Conservation (phyloP, 2,329 filamentous ascomycete species). For the Penicillium rolfsii region DNA sequence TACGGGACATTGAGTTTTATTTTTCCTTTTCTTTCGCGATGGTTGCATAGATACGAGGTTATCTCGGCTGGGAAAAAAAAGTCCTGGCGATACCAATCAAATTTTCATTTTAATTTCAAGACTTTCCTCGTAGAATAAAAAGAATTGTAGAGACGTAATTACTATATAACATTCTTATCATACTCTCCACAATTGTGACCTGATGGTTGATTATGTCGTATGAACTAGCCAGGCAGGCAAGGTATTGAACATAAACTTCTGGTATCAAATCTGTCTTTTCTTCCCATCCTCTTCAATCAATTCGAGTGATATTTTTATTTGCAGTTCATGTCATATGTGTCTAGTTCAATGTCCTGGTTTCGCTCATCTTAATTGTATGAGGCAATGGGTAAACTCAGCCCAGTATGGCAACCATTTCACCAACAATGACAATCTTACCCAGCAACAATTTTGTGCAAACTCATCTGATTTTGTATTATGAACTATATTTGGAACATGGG, state of each 20-base stretch:
- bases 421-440: background rate
- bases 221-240: background rate
- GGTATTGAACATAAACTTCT: background rate
- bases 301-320: background rate
- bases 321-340: too few relatives aligned
- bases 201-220: background rate
- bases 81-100: constrained; percentile 25
- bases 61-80: constrained; percentile 31
- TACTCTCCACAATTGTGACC: too few relatives aligned
- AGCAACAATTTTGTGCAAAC: background rate
- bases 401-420: background rate
- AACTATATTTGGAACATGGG: background rate
- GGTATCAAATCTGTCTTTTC: background rate
- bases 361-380: background rate
- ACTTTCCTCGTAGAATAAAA: background rate
- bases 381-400: too few relatives aligned
- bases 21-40: constrained; percentile 24
- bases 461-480: background rate
- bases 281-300: background rate
- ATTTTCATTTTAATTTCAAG: constrained; percentile 26
- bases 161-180: too few relatives aligned
- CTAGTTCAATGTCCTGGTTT: background rate
- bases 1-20: constrained; percentile 40
- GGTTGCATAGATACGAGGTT: constrained; percentile 46
- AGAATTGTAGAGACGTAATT: background rate